Conservation (phyloP, 2,329 filamentous ascomycete genomes). For the Fusarium succisae region DNA sequence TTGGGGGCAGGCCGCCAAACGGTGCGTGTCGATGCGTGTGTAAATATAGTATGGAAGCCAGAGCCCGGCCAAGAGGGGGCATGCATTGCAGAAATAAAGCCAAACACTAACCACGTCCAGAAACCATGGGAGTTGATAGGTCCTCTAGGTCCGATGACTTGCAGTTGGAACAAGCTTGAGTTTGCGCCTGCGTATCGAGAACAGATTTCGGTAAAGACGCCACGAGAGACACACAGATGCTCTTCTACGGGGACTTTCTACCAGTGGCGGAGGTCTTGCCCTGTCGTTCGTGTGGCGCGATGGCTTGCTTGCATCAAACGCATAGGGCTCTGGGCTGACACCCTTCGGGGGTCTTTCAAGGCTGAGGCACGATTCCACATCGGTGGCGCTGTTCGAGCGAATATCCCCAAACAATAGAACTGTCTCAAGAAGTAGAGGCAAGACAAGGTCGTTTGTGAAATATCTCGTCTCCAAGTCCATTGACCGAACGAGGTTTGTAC, state of each 20-base stretch:
- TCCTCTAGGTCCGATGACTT: constrained; percentile 4
- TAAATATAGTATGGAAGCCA: constrained; percentile 28
- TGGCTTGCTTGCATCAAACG: constrained; percentile 16
- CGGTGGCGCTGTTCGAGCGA: not conserved
- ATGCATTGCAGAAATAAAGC: constrained; percentile 11
- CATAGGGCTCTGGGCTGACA: not conserved
- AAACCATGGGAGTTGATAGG: constrained; percentile 21
- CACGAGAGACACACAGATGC: constrained; percentile 17
- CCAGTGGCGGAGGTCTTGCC: constrained; percentile 2
- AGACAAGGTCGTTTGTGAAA: constrained; percentile 6
- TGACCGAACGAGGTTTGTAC: not conserved
- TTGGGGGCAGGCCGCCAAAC: constrained; percentile 8
- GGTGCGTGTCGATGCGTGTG: constrained; percentile 17
- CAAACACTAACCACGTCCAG: not conserved
- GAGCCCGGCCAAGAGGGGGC: constrained; percentile 9
- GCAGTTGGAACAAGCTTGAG: not conserved
- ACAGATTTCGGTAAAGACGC: constrained; percentile 9
- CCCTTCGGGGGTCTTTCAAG: not conserved
- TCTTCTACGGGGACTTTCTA: constrained; percentile 16
- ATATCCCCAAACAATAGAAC: not conserved
- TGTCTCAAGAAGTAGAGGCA: not conserved
- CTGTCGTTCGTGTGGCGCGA: constrained; percentile 10
- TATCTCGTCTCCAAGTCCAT: not conserved
- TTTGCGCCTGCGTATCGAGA: constrained; percentile 7
- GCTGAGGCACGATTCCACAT: constrained; percentile 1